Evolutionary conservation across 495 filamentous ascomycete species (phyloP).

Genomic region (Neurospora tetraspora): DNA sequence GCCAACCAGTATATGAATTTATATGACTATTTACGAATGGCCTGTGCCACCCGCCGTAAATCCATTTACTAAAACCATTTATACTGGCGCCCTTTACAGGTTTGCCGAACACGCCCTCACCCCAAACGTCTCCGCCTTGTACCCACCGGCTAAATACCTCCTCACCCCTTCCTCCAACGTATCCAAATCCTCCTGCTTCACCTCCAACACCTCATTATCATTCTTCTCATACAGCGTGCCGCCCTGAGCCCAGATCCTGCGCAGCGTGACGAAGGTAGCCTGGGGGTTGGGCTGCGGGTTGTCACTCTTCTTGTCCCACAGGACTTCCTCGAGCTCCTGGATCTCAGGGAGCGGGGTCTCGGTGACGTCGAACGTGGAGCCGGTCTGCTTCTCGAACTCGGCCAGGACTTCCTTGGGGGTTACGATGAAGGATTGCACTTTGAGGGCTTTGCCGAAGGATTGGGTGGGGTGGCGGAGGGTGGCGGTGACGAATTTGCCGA

Average conservation of each 20-base stretch:
- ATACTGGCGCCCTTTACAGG: no score
- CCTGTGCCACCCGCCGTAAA: no score
- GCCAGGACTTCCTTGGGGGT: conserved; percentile 50
- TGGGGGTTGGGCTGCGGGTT: conserved; percentile 45
- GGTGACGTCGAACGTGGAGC: conserved; percentile 40
- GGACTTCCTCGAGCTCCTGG: conserved; percentile 40
- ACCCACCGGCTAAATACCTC: conserved; percentile 27
- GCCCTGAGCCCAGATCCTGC: conserved; percentile 62
- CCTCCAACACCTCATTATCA: conserved; percentile 50
- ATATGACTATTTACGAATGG: no score
- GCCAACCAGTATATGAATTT: no score
- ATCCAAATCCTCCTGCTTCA: conserved; percentile 35
- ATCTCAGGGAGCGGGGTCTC: conserved; percentile 44
- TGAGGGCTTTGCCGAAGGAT: conserved; percentile 45
- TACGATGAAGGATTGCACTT: conserved; percentile 60
- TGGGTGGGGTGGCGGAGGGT: conserved; percentile 46
- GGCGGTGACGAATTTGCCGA: conserved; percentile 53
- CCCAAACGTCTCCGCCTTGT: conserved; percentile 20
- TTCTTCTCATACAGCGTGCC: conserved; percentile 58
- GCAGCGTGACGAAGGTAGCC: conserved; percentile 48
- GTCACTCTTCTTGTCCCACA: conserved; percentile 43
- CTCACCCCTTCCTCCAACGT: conserved; percentile 38
- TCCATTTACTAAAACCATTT: no score
- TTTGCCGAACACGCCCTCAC: no score
- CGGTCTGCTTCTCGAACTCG: conserved; percentile 59